phyloP scores from a whole-genome alignment of 805 yeast genomes.

The Metschnikowia dekortorum region DNA sequence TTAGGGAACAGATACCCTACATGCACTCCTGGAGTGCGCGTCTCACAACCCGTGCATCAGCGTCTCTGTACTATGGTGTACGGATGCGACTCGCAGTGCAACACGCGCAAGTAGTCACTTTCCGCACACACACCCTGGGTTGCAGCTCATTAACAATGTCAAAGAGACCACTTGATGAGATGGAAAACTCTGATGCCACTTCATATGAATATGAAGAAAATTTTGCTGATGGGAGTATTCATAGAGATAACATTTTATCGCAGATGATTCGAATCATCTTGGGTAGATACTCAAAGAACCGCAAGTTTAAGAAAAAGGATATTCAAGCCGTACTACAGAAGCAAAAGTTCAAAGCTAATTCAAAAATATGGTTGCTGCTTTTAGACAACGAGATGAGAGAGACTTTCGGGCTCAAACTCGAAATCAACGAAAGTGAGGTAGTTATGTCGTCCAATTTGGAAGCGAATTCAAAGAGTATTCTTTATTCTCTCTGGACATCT shows the following conservation, averaged over 20 bases:
- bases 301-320: constrained; percentile 13
- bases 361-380: constrained; percentile 19
- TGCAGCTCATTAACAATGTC: not conserved
- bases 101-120: not conserved
- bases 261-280: constrained; percentile 11
- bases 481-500: constrained; percentile 24
- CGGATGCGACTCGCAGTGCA: no score
- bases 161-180: not conserved
- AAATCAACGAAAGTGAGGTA: constrained; percentile 14
- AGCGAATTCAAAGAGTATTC: constrained; percentile 17
- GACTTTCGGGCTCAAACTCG: constrained; percentile 26
- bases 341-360: constrained; percentile 16
- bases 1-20: no score
- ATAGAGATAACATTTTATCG: constrained; percentile 1
- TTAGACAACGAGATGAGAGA: constrained; percentile 18
- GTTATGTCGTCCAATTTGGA: constrained; percentile 21
- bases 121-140: not conserved
- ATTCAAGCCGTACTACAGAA: constrained; percentile 9
- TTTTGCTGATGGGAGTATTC: not conserved
- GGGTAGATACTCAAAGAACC: constrained; percentile 10
- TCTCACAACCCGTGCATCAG: no score
- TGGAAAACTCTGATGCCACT: not conserved
- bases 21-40: no score
- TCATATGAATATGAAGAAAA: not conserved
- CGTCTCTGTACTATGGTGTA: no score